These are phyloP conservation scores for Eucalyptus camaldulensis DNA, from an alignment of 345 rosid species.

Conservation along the genomic window DNA sequence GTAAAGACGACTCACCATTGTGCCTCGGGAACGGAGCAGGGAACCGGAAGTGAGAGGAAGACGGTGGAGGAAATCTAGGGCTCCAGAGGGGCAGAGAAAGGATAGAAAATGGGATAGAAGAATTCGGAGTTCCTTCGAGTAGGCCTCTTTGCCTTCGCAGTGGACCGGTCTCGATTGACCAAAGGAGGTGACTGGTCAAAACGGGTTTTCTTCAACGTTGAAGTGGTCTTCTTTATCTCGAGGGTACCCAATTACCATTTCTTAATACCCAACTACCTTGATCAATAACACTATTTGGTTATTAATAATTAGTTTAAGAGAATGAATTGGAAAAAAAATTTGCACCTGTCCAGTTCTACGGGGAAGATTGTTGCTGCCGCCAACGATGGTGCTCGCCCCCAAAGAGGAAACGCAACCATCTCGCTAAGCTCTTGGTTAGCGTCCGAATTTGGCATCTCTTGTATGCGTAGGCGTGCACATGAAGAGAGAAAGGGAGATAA, in stretches of 20 bases:
- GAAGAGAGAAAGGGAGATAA: neutral
- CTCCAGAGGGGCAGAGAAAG: neutral
- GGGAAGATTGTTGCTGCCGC: neutral
- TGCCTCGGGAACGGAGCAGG: neutral
- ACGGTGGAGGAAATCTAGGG: neutral
- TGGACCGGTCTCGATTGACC: neutral
- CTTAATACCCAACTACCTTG: neutral
- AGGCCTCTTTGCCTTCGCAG: neutral
- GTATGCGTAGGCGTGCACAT: neutral
- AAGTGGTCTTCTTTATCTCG: neutral
- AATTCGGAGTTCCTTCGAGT: neutral
- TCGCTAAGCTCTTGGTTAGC: neutral
- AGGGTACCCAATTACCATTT: neutral
- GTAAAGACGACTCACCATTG: neutral
- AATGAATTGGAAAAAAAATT: neutral
- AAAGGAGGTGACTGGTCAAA: neutral
- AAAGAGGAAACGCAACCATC: neutral
- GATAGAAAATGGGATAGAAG: neutral
- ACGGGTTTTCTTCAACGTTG: neutral
- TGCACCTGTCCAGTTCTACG: neutral
- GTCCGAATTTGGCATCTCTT: neutral
- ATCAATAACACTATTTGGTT: neutral
- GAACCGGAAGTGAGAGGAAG: neutral
- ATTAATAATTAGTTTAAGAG: neutral
- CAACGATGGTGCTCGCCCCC: rapidly evolving